A percentile compares a stretch with the other conserved stretches of the same genome.
Conservation (phyloP, 768 basidiomycete genomes). For the Rhodotorula paludigena region DNA sequence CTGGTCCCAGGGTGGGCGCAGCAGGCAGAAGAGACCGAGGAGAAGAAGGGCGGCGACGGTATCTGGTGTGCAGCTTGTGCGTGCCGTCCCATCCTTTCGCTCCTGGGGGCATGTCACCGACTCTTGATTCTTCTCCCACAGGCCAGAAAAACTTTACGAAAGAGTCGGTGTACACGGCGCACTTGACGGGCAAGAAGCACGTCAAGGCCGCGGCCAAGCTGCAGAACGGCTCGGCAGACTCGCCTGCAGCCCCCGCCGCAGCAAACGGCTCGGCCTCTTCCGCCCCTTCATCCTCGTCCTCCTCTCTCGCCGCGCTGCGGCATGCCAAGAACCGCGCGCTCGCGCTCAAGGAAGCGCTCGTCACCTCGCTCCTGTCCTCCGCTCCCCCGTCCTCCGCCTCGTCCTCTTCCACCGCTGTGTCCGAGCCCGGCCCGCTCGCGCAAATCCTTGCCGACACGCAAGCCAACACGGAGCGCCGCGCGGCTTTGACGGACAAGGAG, state of each 20-base stretch:
- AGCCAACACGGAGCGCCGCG: constrained; percentile 90
- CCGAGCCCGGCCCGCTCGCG: constrained; percentile 51
- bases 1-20: constrained; percentile 71
- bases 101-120: constrained; percentile 12
- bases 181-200: constrained; percentile 92
- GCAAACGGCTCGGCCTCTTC: constrained; percentile 4
- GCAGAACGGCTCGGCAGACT: constrained; percentile 8
- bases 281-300: constrained; percentile 42
- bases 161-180: constrained; percentile 95
- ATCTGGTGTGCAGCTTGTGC: constrained; percentile 65
- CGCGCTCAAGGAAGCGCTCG: constrained; percentile 37
- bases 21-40: constrained; percentile 53
- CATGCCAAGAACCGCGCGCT: constrained; percentile 37
- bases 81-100: constrained; percentile 9
- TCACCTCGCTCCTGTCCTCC: constrained; percentile 56
- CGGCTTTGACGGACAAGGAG: constrained; percentile 94
- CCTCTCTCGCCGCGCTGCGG: constrained; percentile 31
- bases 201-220: constrained; percentile 67
- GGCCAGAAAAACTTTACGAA: constrained; percentile 94
- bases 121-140: constrained; percentile 45
- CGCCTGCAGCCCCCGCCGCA: background rate
- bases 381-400: too few relatives aligned
- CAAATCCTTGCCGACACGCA: constrained; percentile 78
- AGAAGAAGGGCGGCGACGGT: constrained; percentile 53
- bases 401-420: constrained; percentile 22